Evolutionary conservation across 179 eudicot species (phyloP).

Genomic region (Silene noctiflora): DNA sequence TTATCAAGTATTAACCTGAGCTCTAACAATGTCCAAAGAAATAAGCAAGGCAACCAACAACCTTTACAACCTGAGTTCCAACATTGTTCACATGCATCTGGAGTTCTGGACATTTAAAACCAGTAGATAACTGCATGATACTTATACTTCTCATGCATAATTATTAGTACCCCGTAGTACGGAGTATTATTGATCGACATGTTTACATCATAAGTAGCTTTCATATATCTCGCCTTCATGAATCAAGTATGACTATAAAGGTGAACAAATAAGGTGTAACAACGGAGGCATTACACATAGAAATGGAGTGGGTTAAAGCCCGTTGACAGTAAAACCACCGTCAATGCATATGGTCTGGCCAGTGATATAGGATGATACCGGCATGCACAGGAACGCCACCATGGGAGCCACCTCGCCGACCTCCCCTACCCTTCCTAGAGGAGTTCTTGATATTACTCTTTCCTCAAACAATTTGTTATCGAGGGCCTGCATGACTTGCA

Average conservation of each 20-base stretch:
- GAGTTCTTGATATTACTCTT: conserved; percentile 10
- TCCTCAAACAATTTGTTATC: background rate
- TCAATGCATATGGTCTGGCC: conserved; percentile 44
- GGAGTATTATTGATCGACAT: background rate
- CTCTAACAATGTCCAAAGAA: no score
- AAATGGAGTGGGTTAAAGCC: background rate
- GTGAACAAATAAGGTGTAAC: background rate
- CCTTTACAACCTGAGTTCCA: no score
- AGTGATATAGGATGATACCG: conserved; percentile 27
- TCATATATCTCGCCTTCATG: no score
- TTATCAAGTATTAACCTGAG: no score
- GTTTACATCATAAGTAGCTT: background rate
- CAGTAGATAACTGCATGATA: background rate
- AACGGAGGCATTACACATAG: background rate
- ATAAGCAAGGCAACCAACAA: no score
- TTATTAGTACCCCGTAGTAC: no score
- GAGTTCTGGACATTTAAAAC: background rate
- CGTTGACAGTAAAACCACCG: conserved; percentile 36
- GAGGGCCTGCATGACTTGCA: background rate
- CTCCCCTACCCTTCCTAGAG: conserved; percentile 21
- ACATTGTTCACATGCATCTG: no score
- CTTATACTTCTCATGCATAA: background rate
- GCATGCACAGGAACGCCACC: conserved; percentile 30
- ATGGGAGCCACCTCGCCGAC: conserved; percentile 19
- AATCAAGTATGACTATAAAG: background rate